phyloP scores from a whole-genome alignment of 345 rosid species.

The Clausena lansium region DNA sequence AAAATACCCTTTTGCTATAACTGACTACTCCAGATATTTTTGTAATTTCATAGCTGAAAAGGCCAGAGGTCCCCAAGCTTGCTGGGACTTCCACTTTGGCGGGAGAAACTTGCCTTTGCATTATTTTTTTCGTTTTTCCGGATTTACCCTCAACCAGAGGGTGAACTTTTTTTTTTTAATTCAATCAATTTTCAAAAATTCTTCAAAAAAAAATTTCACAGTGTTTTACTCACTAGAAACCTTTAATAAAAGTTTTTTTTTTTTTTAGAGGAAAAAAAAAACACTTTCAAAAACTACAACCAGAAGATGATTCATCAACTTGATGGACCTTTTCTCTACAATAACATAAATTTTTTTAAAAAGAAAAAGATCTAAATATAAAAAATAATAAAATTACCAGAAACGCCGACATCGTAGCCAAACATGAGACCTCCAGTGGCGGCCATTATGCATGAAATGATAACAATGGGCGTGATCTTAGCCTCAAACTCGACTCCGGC shows the following conservation, averaged over 20 bases:
- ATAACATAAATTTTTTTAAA: background rate
- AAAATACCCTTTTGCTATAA: background rate
- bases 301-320: background rate
- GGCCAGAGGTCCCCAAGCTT: background rate
- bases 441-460: constrained; percentile 89
- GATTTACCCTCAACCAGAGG: background rate
- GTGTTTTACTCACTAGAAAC: background rate
- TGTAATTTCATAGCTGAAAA: background rate
- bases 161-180: background rate
- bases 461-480: constrained; percentile 86
- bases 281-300: background rate
- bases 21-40: background rate
- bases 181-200: background rate
- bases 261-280: too few species aligned
- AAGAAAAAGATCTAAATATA: background rate
- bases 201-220: background rate
- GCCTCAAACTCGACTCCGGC: constrained; percentile 82
- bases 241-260: background rate
- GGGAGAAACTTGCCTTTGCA: constrained; percentile 11
- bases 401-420: constrained; percentile 90
- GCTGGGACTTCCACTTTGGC: constrained; percentile 16
- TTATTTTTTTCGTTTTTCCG: background rate
- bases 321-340: background rate
- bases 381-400: constrained; percentile 46
- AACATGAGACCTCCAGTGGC: constrained; percentile 99